Conservation (phyloP, 2,329 filamentous ascomycete species). For the Sporothrix protearum region DNA sequence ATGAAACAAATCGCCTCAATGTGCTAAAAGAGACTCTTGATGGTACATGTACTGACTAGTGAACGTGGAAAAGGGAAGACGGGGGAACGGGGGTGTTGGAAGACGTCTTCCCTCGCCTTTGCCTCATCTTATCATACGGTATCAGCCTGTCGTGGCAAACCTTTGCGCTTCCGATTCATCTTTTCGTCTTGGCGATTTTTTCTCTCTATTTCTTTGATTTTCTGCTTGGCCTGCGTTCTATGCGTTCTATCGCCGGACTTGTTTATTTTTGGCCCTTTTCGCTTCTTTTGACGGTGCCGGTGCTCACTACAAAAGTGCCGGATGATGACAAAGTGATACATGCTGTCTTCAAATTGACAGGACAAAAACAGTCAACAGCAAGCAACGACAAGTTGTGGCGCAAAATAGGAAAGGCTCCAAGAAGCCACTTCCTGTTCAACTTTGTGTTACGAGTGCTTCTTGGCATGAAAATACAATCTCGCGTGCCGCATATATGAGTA, state of each 20-base stretch:
- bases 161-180: background rate
- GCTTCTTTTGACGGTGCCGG: constrained; percentile 1
- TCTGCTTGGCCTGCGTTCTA: background rate
- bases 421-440: too few relatives aligned
- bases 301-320: background rate
- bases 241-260: background rate
- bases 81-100: background rate
- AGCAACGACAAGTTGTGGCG: background rate
- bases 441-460: too few relatives aligned
- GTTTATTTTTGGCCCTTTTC: background rate
- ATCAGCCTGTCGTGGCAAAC: background rate
- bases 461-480: too few relatives aligned
- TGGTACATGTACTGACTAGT: background rate
- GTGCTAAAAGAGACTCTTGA: too few relatives aligned
- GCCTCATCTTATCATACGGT: background rate
- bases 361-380: background rate
- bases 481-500: too few relatives aligned
- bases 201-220: background rate
- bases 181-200: background rate
- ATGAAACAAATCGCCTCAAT: background rate
- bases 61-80: background rate
- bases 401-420: background rate
- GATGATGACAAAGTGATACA: background rate
- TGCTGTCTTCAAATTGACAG: background rate
- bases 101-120: background rate